phyloP scores from a whole-genome alignment of 306 rosid species.

The Dryas drummondii region DNA sequence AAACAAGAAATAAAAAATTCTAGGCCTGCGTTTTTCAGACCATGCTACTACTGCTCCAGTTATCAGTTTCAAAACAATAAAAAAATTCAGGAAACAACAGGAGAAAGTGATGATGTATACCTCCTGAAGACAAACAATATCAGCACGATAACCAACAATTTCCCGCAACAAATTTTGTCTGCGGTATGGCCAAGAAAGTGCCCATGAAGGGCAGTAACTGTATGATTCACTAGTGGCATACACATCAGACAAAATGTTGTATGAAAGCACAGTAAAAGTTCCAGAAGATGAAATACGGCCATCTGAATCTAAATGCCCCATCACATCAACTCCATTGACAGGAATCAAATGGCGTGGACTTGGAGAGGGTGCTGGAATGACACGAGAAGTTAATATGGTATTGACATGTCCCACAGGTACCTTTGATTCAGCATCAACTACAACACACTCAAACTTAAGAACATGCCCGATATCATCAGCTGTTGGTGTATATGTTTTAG shows the following conservation, averaged over 20 bases:
- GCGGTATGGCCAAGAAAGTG: constrained; percentile 99
- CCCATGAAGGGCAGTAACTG: constrained; percentile 96
- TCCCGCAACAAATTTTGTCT: constrained; percentile 92
- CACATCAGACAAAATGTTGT: constrained; percentile 86
- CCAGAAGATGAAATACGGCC: constrained; percentile 69
- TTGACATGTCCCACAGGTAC: constrained; percentile 58
- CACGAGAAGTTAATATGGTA: constrained; percentile 75
- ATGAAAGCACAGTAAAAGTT: constrained; percentile 86
- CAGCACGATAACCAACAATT: constrained; percentile 92
- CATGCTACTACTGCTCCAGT: not conserved
- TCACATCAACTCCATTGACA: constrained; percentile 62
- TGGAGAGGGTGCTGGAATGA: constrained; percentile 95
- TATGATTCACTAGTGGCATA: constrained; percentile 76
- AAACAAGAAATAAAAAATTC: not conserved
- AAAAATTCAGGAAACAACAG: constrained; percentile 15
- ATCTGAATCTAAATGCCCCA: constrained; percentile 76
- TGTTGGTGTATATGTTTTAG: constrained; percentile 79
- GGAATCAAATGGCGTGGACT: constrained; percentile 70
- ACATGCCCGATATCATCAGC: constrained; percentile 90
- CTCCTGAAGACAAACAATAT: constrained; percentile 99
- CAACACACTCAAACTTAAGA: constrained; percentile 91
- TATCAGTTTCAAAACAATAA: constrained; percentile 17
- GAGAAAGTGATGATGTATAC: constrained; percentile 38
- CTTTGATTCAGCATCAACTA: constrained; percentile 76
- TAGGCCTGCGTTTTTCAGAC: not conserved